A percentile compares a stretch with the other conserved stretches of the same genome.
Evolutionary conservation across 306 rosid genomes (phyloP).

Genomic region (Alnus glutinosa): DNA sequence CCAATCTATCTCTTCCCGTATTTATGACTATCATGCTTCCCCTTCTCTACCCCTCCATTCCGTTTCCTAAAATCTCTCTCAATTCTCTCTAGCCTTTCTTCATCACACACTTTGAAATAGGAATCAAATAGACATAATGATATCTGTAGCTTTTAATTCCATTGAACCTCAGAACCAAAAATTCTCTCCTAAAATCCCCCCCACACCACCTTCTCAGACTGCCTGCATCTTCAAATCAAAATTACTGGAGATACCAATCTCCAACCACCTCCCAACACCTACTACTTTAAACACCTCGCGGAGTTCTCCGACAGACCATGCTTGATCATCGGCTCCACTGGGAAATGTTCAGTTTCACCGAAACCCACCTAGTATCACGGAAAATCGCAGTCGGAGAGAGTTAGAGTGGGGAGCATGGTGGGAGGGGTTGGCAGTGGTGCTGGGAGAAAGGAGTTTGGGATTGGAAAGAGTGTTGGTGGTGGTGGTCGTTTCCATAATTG

Average conservation of each 20-base stretch:
- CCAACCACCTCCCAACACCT: constrained; percentile 65
- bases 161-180: constrained; percentile 40
- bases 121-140: constrained; percentile 31
- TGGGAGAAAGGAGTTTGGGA: constrained; percentile 64
- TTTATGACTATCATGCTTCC: neutral
- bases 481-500: constrained; percentile 8
- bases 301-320: constrained; percentile 56
- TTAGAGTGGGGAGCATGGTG: neutral
- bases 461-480: constrained; percentile 28
- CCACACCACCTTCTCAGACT: neutral
- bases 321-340: constrained; percentile 66
- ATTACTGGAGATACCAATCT: constrained; percentile 66
- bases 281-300: constrained; percentile 52
- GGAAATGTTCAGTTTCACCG: constrained; percentile 50
- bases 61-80: neutral
- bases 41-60: neutral
- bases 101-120: no score
- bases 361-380: constrained; percentile 41
- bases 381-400: constrained; percentile 50
- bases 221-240: constrained; percentile 54
- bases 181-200: neutral
- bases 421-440: constrained; percentile 32
- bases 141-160: constrained; percentile 5
- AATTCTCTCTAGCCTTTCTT: neutral
- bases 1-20: no score